Conservation (phyloP, 768 basidiomycete species). For the Russula griseocarnosa region DNA sequence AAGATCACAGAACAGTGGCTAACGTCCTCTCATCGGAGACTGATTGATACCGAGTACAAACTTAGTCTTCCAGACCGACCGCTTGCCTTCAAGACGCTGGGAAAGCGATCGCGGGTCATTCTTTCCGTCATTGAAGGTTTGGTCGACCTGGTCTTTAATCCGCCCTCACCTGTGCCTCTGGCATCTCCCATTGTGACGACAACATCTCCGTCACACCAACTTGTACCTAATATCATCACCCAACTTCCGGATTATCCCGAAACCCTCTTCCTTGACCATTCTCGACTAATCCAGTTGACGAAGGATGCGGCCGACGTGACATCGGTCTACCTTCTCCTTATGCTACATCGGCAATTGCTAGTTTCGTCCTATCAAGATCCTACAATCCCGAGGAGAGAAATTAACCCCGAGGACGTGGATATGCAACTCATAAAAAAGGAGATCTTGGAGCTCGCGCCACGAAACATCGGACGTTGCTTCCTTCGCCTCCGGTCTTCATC, state of each 20-base stretch:
- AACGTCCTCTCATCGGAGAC: conserved; percentile 22
- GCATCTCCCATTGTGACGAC: conserved; percentile 35
- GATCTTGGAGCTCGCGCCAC: conserved; percentile 63
- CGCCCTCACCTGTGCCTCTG: conserved; percentile 40
- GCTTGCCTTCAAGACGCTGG: conserved; percentile 37
- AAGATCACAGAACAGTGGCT: conserved; percentile 28
- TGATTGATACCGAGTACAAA: conserved; percentile 20
- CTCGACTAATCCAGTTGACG: conserved; percentile 60
- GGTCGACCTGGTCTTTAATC: conserved; percentile 62
- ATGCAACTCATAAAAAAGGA: conserved; percentile 65
- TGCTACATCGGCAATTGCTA: conserved; percentile 74
- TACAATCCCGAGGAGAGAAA: conserved; percentile 32
- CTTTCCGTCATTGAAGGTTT: conserved; percentile 48
- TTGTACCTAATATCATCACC: conserved; percentile 32
- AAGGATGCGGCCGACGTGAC: conserved; percentile 72
- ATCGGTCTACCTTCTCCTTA: conserved; percentile 72
- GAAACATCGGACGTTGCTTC: conserved; percentile 61
- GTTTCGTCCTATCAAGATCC: conserved; percentile 43
- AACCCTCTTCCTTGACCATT: conserved; percentile 74
- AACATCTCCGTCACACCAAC: conserved; percentile 31
- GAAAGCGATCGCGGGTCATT: conserved; percentile 27
- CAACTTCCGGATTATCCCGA: conserved; percentile 58
- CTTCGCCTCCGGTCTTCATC: conserved; percentile 23
- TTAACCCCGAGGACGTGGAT: conserved; percentile 49
- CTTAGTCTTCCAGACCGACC: conserved; percentile 39